A percentile compares a stretch with the other conserved stretches of the same genome.
Conservation (phyloP, 2,329 filamentous ascomycete genomes). For the Calonectria ilicicola region DNA sequence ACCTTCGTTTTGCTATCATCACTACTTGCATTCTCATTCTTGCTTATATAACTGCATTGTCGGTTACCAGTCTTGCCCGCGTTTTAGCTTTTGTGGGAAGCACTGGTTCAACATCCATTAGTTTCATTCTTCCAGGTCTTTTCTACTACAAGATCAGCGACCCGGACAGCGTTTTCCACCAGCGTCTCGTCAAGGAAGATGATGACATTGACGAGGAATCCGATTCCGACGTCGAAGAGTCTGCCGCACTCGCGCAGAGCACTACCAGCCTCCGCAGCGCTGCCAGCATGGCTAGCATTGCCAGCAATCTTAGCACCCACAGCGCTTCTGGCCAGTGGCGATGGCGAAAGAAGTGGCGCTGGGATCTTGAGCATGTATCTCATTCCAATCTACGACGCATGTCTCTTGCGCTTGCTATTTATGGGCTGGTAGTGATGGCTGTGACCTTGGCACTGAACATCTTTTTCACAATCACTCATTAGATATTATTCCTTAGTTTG, state of each 20-base stretch:
- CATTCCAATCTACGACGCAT: conserved; percentile 75
- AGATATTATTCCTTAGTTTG: conserved; percentile 19
- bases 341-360: conserved; percentile 68
- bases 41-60: conserved; percentile 90
- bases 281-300: conserved; percentile 52
- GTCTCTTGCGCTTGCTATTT: conserved; percentile 81
- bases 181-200: conserved; percentile 89
- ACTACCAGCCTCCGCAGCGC: conserved; percentile 58
- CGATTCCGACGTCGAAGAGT: conserved; percentile 63
- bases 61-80: conserved; percentile 87
- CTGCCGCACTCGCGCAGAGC: conserved; percentile 58
- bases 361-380: conserved; percentile 74
- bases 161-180: conserved; percentile 87
- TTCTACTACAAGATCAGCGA: conserved; percentile 99
- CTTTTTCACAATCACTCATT: conserved; percentile 76
- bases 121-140: conserved; percentile 93
- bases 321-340: conserved; percentile 53
- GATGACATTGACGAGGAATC: conserved; percentile 78
- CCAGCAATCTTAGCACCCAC: conserved; percentile 45
- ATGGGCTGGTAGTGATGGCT: conserved; percentile 89
- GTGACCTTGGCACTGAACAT: conserved; percentile 89
- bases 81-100: conserved; percentile 96
- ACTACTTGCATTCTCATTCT: conserved; percentile 87
- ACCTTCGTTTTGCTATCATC: conserved; percentile 88
- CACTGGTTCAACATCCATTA: conserved; percentile 94